phyloP scores from a whole-genome alignment of 2,329 filamentous ascomycete genomes.

The Cercospora sesami region DNA sequence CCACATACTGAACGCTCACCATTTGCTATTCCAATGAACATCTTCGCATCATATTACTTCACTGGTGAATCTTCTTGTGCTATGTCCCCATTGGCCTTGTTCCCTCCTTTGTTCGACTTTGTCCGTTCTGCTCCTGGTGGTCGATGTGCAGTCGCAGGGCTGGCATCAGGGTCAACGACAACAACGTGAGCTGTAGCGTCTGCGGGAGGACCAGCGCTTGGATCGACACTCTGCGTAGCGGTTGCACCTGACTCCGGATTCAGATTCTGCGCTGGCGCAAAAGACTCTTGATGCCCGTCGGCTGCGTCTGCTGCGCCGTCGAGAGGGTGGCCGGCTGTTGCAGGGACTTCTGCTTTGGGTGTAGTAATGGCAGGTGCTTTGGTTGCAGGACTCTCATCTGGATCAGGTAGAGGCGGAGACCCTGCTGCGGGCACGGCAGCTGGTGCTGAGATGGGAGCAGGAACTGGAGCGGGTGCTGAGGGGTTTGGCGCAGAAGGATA shows the following conservation, averaged over 20 bases:
- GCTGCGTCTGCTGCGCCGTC: not conserved
- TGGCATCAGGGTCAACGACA: slow-evolving; percentile 11
- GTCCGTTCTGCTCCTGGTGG: slow-evolving; percentile 8
- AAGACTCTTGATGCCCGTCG: not conserved
- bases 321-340: not conserved
- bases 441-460: slow-evolving; percentile 17
- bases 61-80: not conserved
- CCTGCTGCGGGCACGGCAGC: slow-evolving; percentile 9
- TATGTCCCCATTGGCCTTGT: slow-evolving; percentile 4
- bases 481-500: slow-evolving; percentile 18
- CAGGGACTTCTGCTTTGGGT: slow-evolving; percentile 13
- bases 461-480: not conserved
- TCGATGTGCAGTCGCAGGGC: slow-evolving; percentile 6
- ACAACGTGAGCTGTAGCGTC: not conserved
- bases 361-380: slow-evolving; percentile 16
- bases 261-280: not conserved
- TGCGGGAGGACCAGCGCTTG: not conserved
- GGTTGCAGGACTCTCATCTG: slow-evolving; percentile 36
- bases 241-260: not conserved
- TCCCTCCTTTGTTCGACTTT: slow-evolving; percentile 5
- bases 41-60: not conserved
- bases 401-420: slow-evolving; percentile 17
- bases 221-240: not conserved
- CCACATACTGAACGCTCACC: not conserved
- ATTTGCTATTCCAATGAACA: not conserved